These are phyloP conservation scores for Amphichorda felina DNA, from an alignment of 2,329 filamentous ascomycete species.

Conservation along the genomic window DNA sequence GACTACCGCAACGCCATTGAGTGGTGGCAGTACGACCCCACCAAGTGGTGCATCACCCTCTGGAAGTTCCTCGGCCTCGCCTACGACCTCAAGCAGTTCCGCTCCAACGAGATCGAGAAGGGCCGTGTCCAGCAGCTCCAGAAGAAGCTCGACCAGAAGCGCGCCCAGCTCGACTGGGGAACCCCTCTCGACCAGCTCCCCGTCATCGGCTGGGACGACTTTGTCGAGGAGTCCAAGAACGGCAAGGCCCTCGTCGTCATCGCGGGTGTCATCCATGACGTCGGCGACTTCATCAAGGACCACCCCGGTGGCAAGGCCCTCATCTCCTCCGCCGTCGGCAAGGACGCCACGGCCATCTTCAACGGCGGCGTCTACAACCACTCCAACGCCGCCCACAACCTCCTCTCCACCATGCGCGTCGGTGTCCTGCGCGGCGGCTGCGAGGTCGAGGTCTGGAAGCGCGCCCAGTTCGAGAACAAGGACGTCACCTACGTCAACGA, in stretches of 20 bases:
- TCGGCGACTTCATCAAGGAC: conserved; percentile 74
- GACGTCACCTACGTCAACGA: conserved; percentile 73
- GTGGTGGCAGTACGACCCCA: conserved; percentile 87
- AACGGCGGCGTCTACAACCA: conserved; percentile 86
- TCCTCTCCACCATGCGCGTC: conserved; percentile 78
- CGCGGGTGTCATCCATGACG: conserved; percentile 78
- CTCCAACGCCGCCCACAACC: conserved; percentile 81
- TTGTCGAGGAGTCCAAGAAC: conserved; percentile 62
- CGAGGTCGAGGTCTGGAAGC: conserved; percentile 91
- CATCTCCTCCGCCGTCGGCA: conserved; percentile 71
- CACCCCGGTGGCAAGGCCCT: conserved; percentile 86
- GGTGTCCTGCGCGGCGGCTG: conserved; percentile 78
- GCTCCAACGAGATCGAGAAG: conserved; percentile 85
- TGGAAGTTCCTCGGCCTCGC: conserved; percentile 80
- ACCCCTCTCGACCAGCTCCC: conserved; percentile 75
- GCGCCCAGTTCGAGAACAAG: conserved; percentile 73
- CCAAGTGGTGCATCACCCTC: conserved; percentile 77
- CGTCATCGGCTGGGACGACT: conserved; percentile 79
- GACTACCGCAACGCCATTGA: conserved; percentile 88
- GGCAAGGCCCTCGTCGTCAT: conserved; percentile 68
- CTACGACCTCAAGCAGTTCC: conserved; percentile 84
- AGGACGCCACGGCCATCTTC: conserved; percentile 84
- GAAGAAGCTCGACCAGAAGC: conserved; percentile 89
- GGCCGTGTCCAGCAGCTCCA: conserved; percentile 78
- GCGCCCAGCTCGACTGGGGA: conserved; percentile 74